These are phyloP conservation scores for Naegleria gruberi DNA, from an alignment of 208 protist species.

Conservation along the genomic window DNA sequence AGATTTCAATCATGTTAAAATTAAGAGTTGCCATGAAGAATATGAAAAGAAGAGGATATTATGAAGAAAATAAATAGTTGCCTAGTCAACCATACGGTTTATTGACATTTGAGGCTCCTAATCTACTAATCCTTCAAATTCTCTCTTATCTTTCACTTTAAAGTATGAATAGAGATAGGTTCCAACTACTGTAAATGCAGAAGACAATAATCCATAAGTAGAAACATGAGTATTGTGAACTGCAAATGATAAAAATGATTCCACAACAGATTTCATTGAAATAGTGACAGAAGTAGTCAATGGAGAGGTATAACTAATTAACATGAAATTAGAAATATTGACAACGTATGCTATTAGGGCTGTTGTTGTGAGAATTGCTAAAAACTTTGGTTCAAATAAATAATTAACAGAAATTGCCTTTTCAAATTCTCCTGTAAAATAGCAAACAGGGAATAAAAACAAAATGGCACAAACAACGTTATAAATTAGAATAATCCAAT, in stretches of 20 bases:
- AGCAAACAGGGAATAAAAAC: conserved; percentile 5
- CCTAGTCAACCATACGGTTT: too few relatives aligned
- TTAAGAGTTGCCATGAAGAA: too few relatives aligned
- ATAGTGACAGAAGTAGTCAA: neutral
- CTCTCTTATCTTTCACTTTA: neutral
- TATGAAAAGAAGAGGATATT: too few relatives aligned
- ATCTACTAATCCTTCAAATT: too few relatives aligned
- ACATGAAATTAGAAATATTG: neutral
- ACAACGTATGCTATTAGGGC: neutral
- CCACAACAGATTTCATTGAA: neutral
- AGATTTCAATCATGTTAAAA: too few relatives aligned
- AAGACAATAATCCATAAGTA: neutral
- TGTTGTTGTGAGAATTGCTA: neutral
- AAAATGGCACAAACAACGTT: neutral
- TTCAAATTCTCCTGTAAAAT: conserved; percentile 4
- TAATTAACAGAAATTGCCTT: neutral
- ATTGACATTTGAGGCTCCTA: too few relatives aligned
- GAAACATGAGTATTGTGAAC: neutral
- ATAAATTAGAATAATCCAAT: conserved; percentile 6
- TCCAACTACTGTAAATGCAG: neutral
- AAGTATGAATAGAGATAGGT: neutral
- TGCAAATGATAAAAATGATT: neutral
- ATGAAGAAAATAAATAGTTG: too few relatives aligned
- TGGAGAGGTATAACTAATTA: neutral
- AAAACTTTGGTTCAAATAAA: neutral